Base-by-base conservation (phyloP, 1,284 basidiomycete species). In the Naganishia albida region DNA sequence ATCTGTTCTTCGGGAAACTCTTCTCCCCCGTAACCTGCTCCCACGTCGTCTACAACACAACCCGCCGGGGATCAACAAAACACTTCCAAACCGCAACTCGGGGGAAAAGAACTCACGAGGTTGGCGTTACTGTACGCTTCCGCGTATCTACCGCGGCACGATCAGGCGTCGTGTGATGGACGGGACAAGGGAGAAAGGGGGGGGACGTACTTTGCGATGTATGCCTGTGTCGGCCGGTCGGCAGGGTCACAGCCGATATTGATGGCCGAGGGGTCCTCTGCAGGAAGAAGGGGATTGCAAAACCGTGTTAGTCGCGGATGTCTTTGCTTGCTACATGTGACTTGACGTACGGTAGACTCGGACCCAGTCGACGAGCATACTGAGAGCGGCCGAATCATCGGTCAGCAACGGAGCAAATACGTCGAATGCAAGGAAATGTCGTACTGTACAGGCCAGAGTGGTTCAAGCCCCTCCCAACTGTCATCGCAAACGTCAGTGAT, bases 181-280 rank as follows among this genome's bases (percentile, higher is more conserved):
- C 50, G 25, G 0, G 69, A 25, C 2, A 23, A 52, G 20, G 34
- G 34, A 34, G 10, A 6, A 34, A 34, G 34, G 34, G 34, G 28
- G 4, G 8, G 18, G 30, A 49, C 57, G 49, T 8, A 60, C 64
- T 59, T 39, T 13, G 68, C 67, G 74, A 87, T 86, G 73, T 86
- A 86, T 26, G 77, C 75, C 44, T 76, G 74, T 0, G 85, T 86
- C 3, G 85, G 85, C 74, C 82, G 83, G 68, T 81, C 79, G 20
- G 69, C 55, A 1, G 81, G 81, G 67, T 79, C 77, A 71, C 81
- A 82, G 1, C 78, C 78, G 38, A 78, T 72, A 64, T 77, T 78
- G 28, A 67, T 68, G 18, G 70, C 63, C 46, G 73, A 73, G 1
- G 77, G 76, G 62, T 78, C 80, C 72, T 79, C 72, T 74, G 42